Conservation (phyloP, 345 rosid species). For the Salix koriyanagi region DNA sequence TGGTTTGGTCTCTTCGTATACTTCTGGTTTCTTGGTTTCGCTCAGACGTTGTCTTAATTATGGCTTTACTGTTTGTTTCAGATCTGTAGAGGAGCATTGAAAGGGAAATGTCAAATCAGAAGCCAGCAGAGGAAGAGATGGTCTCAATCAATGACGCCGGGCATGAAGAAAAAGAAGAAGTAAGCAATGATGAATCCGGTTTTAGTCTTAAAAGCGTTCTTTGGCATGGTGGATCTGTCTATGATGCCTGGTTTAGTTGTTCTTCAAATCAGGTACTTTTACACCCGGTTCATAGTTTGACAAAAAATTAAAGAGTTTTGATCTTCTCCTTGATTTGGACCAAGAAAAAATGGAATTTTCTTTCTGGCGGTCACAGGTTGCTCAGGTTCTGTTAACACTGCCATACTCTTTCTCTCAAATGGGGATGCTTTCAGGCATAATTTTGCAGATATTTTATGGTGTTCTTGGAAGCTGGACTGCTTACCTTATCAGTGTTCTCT, state of each 20-base stretch:
- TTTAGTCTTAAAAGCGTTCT: constrained; percentile 49
- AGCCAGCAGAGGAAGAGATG: constrained; percentile 21
- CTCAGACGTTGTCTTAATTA: constrained; percentile 4
- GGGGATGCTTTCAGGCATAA: constrained; percentile 80
- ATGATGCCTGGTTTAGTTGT: constrained; percentile 92
- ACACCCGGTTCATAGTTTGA: not conserved
- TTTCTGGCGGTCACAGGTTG: constrained; percentile 51
- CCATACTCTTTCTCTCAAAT: constrained; percentile 90
- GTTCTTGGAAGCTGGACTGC: constrained; percentile 87
- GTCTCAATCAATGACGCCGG: not conserved
- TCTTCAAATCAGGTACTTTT: constrained; percentile 67
- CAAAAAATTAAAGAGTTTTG: not conserved
- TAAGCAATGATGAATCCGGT: constrained; percentile 23
- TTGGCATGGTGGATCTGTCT: constrained; percentile 86
- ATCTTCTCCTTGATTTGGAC: not conserved
- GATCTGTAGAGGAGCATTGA: constrained; percentile 18
- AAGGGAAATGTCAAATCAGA: constrained; percentile 35
- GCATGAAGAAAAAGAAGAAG: constrained; percentile 32
- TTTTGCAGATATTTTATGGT: constrained; percentile 75
- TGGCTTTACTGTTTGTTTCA: constrained; percentile 11
- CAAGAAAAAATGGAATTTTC: not conserved
- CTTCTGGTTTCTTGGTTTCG: constrained; percentile 20
- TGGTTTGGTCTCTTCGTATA: not conserved
- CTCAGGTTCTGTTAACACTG: constrained; percentile 75
- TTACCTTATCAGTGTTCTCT: constrained; percentile 74